A percentile compares a stretch with the other conserved stretches of the same genome.
Conservation (phyloP, 768 basidiomycete species). For the Naganishia vaughanmartiniae region DNA sequence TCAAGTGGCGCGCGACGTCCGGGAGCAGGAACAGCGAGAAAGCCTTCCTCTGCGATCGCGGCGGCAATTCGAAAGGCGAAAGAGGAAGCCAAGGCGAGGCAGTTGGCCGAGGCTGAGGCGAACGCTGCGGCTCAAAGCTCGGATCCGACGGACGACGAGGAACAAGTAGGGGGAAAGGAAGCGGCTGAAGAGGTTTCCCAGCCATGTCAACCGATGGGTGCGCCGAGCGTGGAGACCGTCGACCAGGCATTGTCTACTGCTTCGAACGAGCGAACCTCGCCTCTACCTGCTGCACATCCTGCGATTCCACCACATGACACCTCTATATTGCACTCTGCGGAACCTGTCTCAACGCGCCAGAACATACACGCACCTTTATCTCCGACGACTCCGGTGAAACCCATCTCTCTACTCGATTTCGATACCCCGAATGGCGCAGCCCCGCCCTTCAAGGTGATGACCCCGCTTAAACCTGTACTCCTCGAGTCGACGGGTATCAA, state of each 20-base stretch:
- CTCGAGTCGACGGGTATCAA: slow-evolving; percentile 16
- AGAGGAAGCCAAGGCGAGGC: slow-evolving; percentile 15
- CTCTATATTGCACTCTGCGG: not conserved
- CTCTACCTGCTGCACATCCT: not conserved
- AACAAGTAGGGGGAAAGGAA: not conserved
- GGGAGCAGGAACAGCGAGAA: not conserved
- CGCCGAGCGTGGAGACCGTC: not conserved
- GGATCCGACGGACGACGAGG: not conserved
- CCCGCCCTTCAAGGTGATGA: slow-evolving; percentile 9
- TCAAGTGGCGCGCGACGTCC: not conserved
- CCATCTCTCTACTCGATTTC: slow-evolving; percentile 12
- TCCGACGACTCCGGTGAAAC: not conserved
- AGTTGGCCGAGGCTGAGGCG: slow-evolving; percentile 18
- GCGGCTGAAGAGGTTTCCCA: not conserved
- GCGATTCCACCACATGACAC: not conserved
- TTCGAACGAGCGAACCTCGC: not conserved
- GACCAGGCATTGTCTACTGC: not conserved
- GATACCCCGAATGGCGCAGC: not conserved
- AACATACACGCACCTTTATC: not conserved
- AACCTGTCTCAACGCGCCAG: not conserved
- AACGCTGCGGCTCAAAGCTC: not conserved
- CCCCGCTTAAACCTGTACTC: not conserved
- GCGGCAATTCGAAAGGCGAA: slow-evolving; percentile 29
- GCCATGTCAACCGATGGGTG: not conserved
- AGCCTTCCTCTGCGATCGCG: slow-evolving; percentile 13